A percentile compares a stretch with the other conserved stretches of the same genome.
phyloP scores from a whole-genome alignment of 768 basidiomycete genomes.

The Tulasnella sp. region DNA sequence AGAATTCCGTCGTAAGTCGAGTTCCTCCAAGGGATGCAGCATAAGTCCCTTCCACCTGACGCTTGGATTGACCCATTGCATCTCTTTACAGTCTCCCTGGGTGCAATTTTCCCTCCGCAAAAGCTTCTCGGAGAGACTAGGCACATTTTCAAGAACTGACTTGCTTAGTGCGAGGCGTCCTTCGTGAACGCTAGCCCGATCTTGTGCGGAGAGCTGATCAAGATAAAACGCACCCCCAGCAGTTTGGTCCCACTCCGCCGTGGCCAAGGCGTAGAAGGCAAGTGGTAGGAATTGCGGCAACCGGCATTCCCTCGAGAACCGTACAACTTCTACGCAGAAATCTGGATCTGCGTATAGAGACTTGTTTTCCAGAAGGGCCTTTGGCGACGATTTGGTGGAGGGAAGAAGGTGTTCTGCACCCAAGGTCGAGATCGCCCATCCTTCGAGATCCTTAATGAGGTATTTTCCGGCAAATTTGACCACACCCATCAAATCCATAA shows the following conservation, averaged over 20 bases:
- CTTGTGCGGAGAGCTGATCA: neutral
- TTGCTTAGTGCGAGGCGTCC: neutral
- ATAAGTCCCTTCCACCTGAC: neutral
- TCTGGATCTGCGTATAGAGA: neutral
- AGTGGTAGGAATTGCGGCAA: neutral
- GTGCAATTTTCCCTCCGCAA: neutral
- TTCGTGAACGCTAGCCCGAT: neutral
- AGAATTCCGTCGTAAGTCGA: neutral
- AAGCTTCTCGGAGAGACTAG: neutral
- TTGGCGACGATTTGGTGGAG: neutral
- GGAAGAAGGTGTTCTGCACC: neutral
- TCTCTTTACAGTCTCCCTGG: neutral
- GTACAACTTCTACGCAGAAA: neutral
- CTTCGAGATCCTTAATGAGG: neutral
- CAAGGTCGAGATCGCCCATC: neutral
- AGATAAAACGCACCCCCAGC: neutral
- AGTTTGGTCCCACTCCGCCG: neutral
- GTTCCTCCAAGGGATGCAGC: conserved; percentile 5
- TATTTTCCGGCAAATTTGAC: neutral
- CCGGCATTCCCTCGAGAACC: neutral
- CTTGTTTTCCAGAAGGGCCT: neutral
- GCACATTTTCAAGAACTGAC: neutral
- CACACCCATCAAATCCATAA: neutral
- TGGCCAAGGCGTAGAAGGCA: neutral
- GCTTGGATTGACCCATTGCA: neutral